These are phyloP conservation scores for Talaromyces stipitatus DNA, from an alignment of 495 filamentous ascomycete species.

Conservation along the genomic window DNA sequence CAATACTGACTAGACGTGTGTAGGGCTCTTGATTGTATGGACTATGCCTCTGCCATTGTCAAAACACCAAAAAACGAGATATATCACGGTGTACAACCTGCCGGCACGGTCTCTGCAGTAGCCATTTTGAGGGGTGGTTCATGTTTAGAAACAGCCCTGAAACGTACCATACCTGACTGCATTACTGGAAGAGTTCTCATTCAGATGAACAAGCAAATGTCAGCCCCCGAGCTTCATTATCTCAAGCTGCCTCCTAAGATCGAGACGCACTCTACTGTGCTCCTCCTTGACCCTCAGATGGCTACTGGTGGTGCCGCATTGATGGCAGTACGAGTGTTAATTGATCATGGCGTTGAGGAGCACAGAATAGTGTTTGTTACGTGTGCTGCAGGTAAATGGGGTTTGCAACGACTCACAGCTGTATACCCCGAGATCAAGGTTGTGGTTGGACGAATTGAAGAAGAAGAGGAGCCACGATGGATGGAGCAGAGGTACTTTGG, in stretches of 20 bases:
- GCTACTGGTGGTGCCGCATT: slow-evolving; percentile 84
- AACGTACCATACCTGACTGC: slow-evolving; percentile 85
- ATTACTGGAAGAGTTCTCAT: slow-evolving; percentile 83
- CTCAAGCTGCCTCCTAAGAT: slow-evolving; percentile 67
- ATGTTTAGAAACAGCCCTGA: slow-evolving; percentile 78
- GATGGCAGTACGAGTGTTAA: slow-evolving; percentile 90
- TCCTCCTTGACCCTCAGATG: slow-evolving; percentile 91
- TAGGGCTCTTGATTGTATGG: slow-evolving; percentile 65
- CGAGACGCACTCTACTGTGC: slow-evolving; percentile 62
- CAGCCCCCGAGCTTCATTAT: slow-evolving; percentile 89
- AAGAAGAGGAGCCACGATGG: slow-evolving; percentile 72
- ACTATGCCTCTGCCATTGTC: slow-evolving; percentile 53
- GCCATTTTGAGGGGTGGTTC: slow-evolving; percentile 82
- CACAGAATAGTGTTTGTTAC: slow-evolving; percentile 84
- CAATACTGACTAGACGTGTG: neutral
- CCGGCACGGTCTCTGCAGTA: slow-evolving; percentile 76
- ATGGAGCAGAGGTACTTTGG: slow-evolving; percentile 77
- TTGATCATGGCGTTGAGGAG: slow-evolving; percentile 88
- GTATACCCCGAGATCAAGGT: slow-evolving; percentile 82
- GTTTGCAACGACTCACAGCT: slow-evolving; percentile 70
- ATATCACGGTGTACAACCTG: slow-evolving; percentile 61
- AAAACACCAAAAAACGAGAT: slow-evolving; percentile 56
- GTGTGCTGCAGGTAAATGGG: slow-evolving; percentile 73
- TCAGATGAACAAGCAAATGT: slow-evolving; percentile 74
- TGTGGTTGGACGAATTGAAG: slow-evolving; percentile 71